A percentile compares a stretch with the other conserved stretches of the same genome.
Conservation (phyloP, 2,329 filamentous ascomycete genomes). For the Metarhizium humberi region DNA sequence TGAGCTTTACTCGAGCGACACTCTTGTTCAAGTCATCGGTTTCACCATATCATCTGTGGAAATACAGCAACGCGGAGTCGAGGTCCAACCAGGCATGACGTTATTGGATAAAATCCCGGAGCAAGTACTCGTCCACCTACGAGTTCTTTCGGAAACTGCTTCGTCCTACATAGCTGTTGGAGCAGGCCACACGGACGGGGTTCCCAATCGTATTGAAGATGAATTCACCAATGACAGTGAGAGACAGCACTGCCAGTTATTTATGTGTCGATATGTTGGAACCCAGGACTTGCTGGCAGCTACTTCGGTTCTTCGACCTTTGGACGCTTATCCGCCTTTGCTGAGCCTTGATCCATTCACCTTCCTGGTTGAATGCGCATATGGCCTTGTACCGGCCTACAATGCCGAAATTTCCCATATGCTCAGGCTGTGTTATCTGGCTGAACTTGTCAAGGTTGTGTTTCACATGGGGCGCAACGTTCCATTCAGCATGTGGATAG, state of each 20-base stretch:
- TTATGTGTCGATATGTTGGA: conserved; percentile 49
- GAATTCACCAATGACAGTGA: conserved; percentile 62
- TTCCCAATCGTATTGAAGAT: conserved; percentile 46
- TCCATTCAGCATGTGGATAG: conserved; percentile 38
- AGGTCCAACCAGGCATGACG: conserved; percentile 62
- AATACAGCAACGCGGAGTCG: conserved; percentile 81
- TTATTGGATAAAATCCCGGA: conserved; percentile 78
- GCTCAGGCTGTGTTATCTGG: conserved; percentile 77
- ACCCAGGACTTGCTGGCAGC: conserved; percentile 23
- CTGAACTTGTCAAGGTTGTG: conserved; percentile 80
- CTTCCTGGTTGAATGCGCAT: conserved; percentile 71
- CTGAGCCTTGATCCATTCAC: conserved; percentile 64
- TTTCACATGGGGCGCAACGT: conserved; percentile 48
- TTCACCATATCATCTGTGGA: conserved; percentile 83
- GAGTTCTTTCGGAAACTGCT: conserved; percentile 80
- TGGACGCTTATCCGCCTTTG: conserved; percentile 46
- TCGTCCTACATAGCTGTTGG: conserved; percentile 76
- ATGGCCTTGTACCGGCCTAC: conserved; percentile 59
- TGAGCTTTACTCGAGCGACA: conserved; percentile 46
- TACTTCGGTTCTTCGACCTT: conserved; percentile 17
- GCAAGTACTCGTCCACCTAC: conserved; percentile 74
- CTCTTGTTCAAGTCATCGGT: conserved; percentile 59
- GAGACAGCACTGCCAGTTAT: conserved; percentile 67
- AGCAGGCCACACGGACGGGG: conserved; percentile 50
- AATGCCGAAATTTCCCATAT: conserved; percentile 69